Percentiles rank a stretch among this genome's conserved stretches.
phyloP scores from a whole-genome alignment of 73 alveolate genomes.

The Symbiodinium pilosum region DNA sequence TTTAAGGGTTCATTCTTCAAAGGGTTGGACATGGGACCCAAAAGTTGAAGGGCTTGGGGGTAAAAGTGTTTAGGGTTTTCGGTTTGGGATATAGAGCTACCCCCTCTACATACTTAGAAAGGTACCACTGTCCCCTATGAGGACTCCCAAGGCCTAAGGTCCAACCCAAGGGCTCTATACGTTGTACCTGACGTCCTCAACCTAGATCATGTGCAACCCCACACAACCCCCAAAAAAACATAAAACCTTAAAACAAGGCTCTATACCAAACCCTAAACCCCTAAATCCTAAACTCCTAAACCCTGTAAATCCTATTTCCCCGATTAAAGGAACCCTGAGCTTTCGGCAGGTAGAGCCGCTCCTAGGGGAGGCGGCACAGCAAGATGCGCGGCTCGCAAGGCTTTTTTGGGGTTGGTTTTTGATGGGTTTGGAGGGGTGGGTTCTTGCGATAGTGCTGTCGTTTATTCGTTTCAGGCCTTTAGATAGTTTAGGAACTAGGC shows the following conservation, averaged over 20 bases:
- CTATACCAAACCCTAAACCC: not conserved
- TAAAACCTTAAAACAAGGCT: not conserved
- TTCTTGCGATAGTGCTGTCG: not conserved
- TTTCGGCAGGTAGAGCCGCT: constrained; percentile 30
- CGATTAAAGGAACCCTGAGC: not conserved
- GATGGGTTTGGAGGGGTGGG: not conserved
- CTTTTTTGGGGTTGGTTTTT: not conserved
- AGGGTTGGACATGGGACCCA: not conserved
- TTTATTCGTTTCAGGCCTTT: not conserved
- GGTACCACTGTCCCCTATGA: too few relatives aligned
- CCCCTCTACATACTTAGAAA: too few relatives aligned
- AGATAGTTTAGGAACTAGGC: not conserved
- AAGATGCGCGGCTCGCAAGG: constrained; percentile 54
- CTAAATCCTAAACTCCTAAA: not conserved
- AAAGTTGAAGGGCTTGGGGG: not conserved
- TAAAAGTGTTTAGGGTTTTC: not conserved
- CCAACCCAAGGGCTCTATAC: too few relatives aligned
- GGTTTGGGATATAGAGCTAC: not conserved
- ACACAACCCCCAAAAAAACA: too few relatives aligned
- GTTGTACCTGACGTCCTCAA: too few relatives aligned
- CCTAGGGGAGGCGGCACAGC: constrained; percentile 47
- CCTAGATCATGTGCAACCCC: too few relatives aligned
- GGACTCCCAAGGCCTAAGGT: not conserved
- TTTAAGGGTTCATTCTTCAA: not conserved
- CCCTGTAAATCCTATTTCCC: not conserved